Percentiles rank a stretch among this genome's conserved stretches.
Conservation (phyloP, 1,284 basidiomycete species). For the Wallemia hederae region DNA sequence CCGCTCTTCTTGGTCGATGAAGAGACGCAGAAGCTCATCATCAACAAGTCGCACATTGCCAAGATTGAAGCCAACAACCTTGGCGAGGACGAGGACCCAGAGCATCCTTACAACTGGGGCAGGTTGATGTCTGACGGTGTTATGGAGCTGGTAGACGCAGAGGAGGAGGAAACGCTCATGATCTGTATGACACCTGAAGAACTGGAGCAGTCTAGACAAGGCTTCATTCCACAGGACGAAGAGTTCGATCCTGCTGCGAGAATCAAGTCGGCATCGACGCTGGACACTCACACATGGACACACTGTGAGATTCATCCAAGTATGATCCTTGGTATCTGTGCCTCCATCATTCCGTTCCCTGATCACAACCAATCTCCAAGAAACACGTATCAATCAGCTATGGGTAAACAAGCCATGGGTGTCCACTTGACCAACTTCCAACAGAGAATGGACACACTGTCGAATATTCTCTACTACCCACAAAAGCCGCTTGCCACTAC, state of each 20-base stretch:
- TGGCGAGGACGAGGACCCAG: conserved; percentile 24
- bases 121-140: conserved; percentile 61
- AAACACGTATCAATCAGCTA: conserved; percentile 97
- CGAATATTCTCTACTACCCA: conserved; percentile 89
- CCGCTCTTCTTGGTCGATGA: conserved; percentile 92
- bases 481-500: conserved; percentile 97
- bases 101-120: conserved; percentile 42
- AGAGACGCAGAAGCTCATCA: conserved; percentile 34
- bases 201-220: conserved; percentile 42
- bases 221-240: conserved; percentile 20
- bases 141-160: conserved; percentile 83
- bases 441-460: conserved; percentile 70
- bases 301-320: conserved; percentile 98
- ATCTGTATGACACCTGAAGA: conserved; percentile 97
- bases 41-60: conserved; percentile 60
- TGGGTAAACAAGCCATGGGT: conserved; percentile 99
- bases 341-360: conserved; percentile 96
- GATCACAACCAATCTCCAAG: conserved; percentile 99
- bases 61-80: conserved; percentile 28
- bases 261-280: conserved; percentile 46
- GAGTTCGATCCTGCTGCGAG: conserved; percentile 62
- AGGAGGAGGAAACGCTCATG: conserved; percentile 98
- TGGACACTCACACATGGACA: conserved; percentile 55
- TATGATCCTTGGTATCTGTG: conserved; percentile 96
- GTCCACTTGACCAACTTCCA: conserved; percentile 93